Conservation (phyloP, 169 alveolate species). For the Miamiensis avidus region DNA sequence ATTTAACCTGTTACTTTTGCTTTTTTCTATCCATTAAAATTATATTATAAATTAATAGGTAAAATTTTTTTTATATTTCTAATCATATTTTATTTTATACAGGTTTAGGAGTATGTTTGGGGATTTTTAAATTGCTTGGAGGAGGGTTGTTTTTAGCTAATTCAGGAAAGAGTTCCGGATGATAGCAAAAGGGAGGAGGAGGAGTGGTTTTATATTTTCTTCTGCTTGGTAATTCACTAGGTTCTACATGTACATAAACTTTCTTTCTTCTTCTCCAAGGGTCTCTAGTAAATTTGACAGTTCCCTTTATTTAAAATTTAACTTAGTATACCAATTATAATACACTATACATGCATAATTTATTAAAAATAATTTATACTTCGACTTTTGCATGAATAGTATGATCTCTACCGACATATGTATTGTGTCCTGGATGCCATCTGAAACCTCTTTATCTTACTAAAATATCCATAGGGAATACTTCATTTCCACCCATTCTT, state of each 20-base stretch:
- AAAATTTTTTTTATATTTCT: no score
- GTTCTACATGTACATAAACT: constrained; percentile 50
- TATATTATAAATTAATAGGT: no score
- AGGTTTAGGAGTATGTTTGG: background rate
- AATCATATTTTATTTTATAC: no score
- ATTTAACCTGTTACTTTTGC: no score
- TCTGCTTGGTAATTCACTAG: constrained; percentile 35
- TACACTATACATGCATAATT: background rate
- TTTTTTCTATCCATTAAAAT: no score
- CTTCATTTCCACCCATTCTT: constrained; percentile 55
- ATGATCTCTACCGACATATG: constrained; percentile 61
- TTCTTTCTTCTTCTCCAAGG: constrained; percentile 45
- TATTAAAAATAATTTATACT: constrained; percentile 25
- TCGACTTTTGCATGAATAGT: constrained; percentile 66
- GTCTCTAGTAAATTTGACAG: constrained; percentile 46
- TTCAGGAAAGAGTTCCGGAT: constrained; percentile 75
- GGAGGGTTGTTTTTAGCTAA: constrained; percentile 58
- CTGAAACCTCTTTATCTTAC: constrained; percentile 63
- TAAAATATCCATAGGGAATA: constrained; percentile 46
- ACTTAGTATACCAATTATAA: background rate
- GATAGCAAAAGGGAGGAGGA: constrained; percentile 72
- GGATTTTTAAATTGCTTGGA: constrained; percentile 13
- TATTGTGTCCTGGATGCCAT: constrained; percentile 67
- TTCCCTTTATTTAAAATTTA: constrained; percentile 42
- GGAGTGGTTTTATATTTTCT: constrained; percentile 51